Percentiles rank a stretch among this genome's conserved stretches.
phyloP scores from a whole-genome alignment of 2,329 filamentous ascomycete species.

The Eutypella sp. region DNA sequence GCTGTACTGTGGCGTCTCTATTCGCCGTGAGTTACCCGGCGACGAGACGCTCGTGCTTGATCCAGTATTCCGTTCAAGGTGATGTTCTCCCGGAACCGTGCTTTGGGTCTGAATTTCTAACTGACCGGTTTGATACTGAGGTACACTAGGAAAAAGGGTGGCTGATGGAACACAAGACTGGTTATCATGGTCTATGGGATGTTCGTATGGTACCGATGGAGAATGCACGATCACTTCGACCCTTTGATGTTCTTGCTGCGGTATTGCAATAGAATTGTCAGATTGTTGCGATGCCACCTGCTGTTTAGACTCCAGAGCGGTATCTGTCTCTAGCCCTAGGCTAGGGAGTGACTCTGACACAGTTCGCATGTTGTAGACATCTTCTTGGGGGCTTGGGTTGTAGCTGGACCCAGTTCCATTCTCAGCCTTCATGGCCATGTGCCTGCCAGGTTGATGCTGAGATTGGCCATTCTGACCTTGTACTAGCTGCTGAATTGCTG shows the following conservation, averaged over 20 bases:
- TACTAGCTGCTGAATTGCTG: not conserved
- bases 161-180: too few relatives aligned
- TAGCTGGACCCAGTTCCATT: not conserved
- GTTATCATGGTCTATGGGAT: too few relatives aligned
- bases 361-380: constrained; percentile 3
- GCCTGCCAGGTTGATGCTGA: not conserved
- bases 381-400: not conserved
- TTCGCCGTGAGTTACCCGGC: too few relatives aligned
- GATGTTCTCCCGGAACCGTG: too few relatives aligned
- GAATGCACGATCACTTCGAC: too few relatives aligned
- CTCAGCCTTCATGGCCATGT: not conserved
- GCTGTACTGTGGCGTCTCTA: too few relatives aligned
- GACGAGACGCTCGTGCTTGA: too few relatives aligned
- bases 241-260: not conserved
- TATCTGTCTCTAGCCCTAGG: not conserved
- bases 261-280: not conserved
- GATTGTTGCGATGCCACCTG: not conserved
- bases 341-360: constrained; percentile 5
- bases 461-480: not conserved
- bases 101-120: too few relatives aligned
- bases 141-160: too few relatives aligned
- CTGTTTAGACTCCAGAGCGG: not conserved
- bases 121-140: too few relatives aligned
- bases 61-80: too few relatives aligned
- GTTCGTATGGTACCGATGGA: too few relatives aligned